Evolutionary conservation across 176 grass and related monocot genomes (phyloP).

Genomic region (Raddia distichophylla): DNA sequence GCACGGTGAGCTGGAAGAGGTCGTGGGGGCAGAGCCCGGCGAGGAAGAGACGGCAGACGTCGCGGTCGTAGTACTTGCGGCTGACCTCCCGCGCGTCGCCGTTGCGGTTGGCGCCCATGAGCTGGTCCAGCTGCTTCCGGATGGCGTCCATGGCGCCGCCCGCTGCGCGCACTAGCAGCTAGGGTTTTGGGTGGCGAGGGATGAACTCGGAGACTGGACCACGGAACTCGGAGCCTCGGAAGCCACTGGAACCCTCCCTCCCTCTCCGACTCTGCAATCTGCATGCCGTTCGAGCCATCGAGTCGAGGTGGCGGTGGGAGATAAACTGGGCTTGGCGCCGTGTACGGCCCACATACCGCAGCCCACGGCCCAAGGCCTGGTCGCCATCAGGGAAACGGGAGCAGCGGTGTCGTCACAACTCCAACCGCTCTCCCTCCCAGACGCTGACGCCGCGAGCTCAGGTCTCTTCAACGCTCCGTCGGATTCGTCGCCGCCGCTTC

Average conservation of each 20-base stretch:
- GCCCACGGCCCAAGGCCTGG: not conserved
- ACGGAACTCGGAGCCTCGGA: not conserved
- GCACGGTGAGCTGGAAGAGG: conserved; percentile 97
- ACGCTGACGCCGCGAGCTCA: not conserved
- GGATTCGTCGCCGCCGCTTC: not conserved
- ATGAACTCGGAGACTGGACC: not conserved
- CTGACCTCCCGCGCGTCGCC: conserved; percentile 85
- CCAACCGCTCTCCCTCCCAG: not conserved
- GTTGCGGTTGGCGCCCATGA: conserved; percentile 95
- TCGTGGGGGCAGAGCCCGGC: conserved; percentile 88
- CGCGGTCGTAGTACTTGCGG: conserved; percentile 87
- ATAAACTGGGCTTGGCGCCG: too few relatives aligned
- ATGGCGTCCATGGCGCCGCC: conserved; percentile 69
- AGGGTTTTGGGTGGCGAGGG: conserved; percentile 33
- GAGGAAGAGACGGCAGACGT: conserved; percentile 95
- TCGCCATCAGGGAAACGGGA: not conserved
- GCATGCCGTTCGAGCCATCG: too few relatives aligned
- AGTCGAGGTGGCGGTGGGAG: too few relatives aligned
- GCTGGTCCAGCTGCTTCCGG: conserved; percentile 94
- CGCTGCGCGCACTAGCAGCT: not conserved
- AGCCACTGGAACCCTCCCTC: not conserved
- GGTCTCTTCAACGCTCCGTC: not conserved
- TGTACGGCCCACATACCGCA: too few relatives aligned
- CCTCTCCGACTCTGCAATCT: too few relatives aligned
- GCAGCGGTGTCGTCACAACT: not conserved